These are phyloP conservation scores for Arthroderma sp. DNA, from an alignment of 2,329 filamentous ascomycete genomes.

Conservation along the genomic window DNA sequence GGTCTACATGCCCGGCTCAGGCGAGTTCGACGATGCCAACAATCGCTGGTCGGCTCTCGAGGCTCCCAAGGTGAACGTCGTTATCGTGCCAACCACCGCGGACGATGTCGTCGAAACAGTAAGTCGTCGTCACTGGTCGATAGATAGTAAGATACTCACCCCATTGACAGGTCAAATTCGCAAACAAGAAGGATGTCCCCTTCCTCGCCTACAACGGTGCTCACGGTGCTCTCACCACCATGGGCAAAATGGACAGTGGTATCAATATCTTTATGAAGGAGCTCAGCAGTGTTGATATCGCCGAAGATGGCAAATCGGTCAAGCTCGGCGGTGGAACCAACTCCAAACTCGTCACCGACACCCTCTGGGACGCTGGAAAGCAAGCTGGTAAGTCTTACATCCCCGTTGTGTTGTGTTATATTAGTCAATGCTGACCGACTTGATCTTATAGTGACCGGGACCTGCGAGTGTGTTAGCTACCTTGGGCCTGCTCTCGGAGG, in stretches of 20 bases:
- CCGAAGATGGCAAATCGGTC: slow-evolving; percentile 35
- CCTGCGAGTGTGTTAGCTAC: slow-evolving; percentile 42
- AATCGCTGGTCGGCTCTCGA: slow-evolving; percentile 38
- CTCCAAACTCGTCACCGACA: slow-evolving; percentile 37
- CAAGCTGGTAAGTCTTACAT: slow-evolving; percentile 38
- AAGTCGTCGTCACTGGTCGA: too few relatives aligned
- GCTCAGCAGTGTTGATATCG: slow-evolving; percentile 34
- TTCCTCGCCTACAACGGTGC: slow-evolving; percentile 44
- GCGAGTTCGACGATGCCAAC: slow-evolving; percentile 30
- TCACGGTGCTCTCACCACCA: slow-evolving; percentile 41
- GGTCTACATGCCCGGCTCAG: slow-evolving; percentile 34
- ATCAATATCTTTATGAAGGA: slow-evolving; percentile 41
- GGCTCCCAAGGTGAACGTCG: slow-evolving; percentile 35
- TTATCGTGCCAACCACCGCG: slow-evolving; percentile 39
- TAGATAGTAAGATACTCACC: too few relatives aligned
- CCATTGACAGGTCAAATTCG: slow-evolving; percentile 35
- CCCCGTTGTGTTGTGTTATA: too few relatives aligned
- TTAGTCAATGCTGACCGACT: background rate
- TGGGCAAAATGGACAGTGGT: slow-evolving; percentile 40
- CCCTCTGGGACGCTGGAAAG: slow-evolving; percentile 41
- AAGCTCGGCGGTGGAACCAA: slow-evolving; percentile 39
- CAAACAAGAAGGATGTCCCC: slow-evolving; percentile 36
- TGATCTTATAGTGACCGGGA: slow-evolving; percentile 33
- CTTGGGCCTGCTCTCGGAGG: slow-evolving; percentile 45
- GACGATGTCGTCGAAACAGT: slow-evolving; percentile 41